Conservation (phyloP, 2,329 filamentous ascomycete species). For the Fusarium sp. region DNA sequence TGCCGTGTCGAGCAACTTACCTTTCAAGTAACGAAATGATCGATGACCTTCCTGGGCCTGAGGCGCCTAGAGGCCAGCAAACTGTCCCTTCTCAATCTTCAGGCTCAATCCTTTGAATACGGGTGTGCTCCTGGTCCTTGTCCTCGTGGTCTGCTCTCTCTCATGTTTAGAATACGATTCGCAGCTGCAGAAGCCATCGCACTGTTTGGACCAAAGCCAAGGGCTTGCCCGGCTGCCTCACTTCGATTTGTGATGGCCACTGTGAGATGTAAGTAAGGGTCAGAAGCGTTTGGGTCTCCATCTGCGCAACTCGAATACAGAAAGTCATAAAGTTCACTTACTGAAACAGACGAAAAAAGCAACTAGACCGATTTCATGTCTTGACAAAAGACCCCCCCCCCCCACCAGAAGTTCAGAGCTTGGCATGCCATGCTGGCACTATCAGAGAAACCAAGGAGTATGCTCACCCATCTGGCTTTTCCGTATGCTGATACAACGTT, state of each 20-base stretch:
- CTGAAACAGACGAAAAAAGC: constrained; percentile 66
- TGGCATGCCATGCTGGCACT: constrained; percentile 69
- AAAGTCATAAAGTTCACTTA: not conserved
- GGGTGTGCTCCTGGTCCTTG: constrained; percentile 57
- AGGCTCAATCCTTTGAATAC: constrained; percentile 70
- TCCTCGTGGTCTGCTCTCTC: constrained; percentile 54
- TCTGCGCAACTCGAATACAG: not conserved
- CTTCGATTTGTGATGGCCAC: constrained; percentile 69
- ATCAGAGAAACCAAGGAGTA: constrained; percentile 75
- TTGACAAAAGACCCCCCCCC: constrained; percentile 66
- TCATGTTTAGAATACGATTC: constrained; percentile 65
- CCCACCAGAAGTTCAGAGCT: constrained; percentile 73
- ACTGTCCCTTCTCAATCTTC: constrained; percentile 72
- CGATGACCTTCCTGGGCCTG: constrained; percentile 76
- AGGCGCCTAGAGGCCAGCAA: constrained; percentile 74
- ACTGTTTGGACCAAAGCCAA: constrained; percentile 72
- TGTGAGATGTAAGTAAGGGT: constrained; percentile 1
- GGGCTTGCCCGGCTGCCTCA: constrained; percentile 56
- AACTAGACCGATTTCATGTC: constrained; percentile 55
- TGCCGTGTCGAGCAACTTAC: constrained; percentile 11
- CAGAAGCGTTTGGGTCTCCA: not conserved
- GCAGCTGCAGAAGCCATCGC: constrained; percentile 66
- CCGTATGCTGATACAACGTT: constrained; percentile 63
- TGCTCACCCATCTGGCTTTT: constrained; percentile 67
- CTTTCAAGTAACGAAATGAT: constrained; percentile 70